Evolutionary conservation across 2,329 filamentous ascomycete species (phyloP), one percentile per base, ranked within the genome.

Genomic region (Magnaporthiopsis rhizophila): DNA sequence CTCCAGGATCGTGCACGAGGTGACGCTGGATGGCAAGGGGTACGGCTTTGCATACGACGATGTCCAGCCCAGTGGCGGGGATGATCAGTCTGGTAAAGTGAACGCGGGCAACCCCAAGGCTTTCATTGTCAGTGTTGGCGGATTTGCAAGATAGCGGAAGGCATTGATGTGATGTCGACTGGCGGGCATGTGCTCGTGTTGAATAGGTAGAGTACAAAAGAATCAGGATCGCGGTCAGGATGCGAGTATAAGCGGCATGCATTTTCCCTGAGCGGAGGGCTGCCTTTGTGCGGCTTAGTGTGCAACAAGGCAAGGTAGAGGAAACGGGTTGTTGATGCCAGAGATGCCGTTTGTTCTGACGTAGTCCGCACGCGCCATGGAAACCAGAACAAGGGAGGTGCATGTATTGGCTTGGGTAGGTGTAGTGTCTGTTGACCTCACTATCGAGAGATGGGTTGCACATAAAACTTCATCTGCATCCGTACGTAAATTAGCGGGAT

Each of bases 21-120:
- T 74, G 28, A 84, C 81, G 65, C 67, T 83, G 9, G 83, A 86
- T 69, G 76, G 79, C 1, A 80, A 79, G 68, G 84, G 85, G 12
- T 87, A 88, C 70, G 82, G 82, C 0, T 86, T 86, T 70, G 82
- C 84, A 0, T 87, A 86, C 64, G 85, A 87, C 68, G 84, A 87
- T 72, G 84, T 87, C 21, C 79, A 80, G 63, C 79, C 80, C 0
- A 75, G 78, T 38, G 78, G 76, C 32, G 82, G 82, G 0, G 72
- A 74, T 2, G 82, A 86, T 68, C 82, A 85, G 72, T 83, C 80
- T 26, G 84, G 84, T 1, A 82, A 81, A 71, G 81, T 86, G 32
- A 81, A 79, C 65, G 81, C 83, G 64, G 77, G 79, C 0, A 79
- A 79, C 65, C 82, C 83, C 8, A 71, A 72, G 34, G 69, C 80